Base-by-base conservation (phyloP, 768 basidiomycete genomes). In the Strobilomyces confusus region DNA sequence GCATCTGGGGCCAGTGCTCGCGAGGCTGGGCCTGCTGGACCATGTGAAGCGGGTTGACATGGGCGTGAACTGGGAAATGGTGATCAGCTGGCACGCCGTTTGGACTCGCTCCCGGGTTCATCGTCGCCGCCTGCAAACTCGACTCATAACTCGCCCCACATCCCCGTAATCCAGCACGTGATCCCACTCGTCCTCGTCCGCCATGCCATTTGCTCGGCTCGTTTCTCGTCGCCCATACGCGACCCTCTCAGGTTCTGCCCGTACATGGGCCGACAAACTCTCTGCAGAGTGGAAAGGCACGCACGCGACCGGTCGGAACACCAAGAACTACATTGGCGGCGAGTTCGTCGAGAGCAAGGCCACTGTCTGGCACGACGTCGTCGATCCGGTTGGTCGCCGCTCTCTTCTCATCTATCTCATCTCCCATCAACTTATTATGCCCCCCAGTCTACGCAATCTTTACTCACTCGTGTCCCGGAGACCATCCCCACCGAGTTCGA, bases 261-360 rank as follows among this genome's bases (percentile, higher is more conserved):
- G 79, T 19, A 67, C 80, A 23, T 82, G 80, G 57, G 90, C 89
- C 1, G 83, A 89, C 59, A 77, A 78, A 51, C 73, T 93, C 19
- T 87, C 87, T 17, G 69, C 78, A 14, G 77, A 83, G 29, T 98
- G 92, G 92, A 84, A 85, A 58, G 95, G 95, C 38, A 95, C 95
- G 3, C 88, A 79, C 53, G 86, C 87, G 22, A 80, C 82, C 13
- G 95, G 95, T n/a, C 87, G 81, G 26, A 84, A 78, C 56, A 94
- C 94, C 52, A 94, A 89, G 80, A 94, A 93, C 69, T 93, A 87
- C 71, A 89, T 98, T 54, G 88, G 83, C 13, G 95, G 95, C 9
- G 80, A 93, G 72, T 98, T 94, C 63, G 77, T 87, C 9, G 88
- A 95, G 62, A 93, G 90, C 73, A 81, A 81, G 63, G 71, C 88